Percentiles rank a stretch among this genome's conserved stretches.
Conservation (phyloP, 192 early-diverging fungal species). For the Chytriomyces sp. region DNA sequence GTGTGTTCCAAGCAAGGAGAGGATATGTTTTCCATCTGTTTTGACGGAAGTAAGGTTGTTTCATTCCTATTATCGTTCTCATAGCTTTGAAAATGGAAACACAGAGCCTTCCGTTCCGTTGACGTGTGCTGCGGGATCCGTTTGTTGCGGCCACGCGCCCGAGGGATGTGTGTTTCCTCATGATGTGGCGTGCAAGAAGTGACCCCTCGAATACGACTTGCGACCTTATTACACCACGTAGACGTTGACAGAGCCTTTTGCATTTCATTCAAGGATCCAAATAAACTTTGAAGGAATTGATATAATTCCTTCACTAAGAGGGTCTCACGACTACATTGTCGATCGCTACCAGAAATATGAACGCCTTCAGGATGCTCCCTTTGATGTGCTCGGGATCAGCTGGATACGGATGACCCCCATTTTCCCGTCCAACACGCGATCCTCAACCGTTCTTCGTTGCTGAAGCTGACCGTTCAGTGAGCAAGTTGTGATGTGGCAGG, state of each 20-base stretch:
- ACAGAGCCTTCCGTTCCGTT: not conserved
- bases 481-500: too few species aligned
- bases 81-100: not conserved
- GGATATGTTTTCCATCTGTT: not conserved
- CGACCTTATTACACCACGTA: not conserved
- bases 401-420: constrained; percentile 4
- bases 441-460: too few species aligned
- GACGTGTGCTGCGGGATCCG: not conserved
- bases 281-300: not conserved
- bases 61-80: not conserved
- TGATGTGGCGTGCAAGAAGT: not conserved
- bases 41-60: not conserved
- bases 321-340: constrained; percentile 1
- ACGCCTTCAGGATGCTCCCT: constrained; percentile 2
- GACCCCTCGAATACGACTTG: not conserved
- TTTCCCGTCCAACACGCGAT: not conserved
- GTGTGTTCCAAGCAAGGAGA: too few species aligned
- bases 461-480: too few species aligned
- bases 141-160: not conserved
- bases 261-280: not conserved
- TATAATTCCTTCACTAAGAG: constrained; percentile 6
- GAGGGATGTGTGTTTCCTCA: not conserved
- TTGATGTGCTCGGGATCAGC: not conserved
- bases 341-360: constrained; percentile 2
- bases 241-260: not conserved